Evolutionary conservation across 202 grass and related monocot genomes (phyloP), one percentile per base, ranked within the genome.

Genomic region (Bolboschoenoplectus hybrid): DNA sequence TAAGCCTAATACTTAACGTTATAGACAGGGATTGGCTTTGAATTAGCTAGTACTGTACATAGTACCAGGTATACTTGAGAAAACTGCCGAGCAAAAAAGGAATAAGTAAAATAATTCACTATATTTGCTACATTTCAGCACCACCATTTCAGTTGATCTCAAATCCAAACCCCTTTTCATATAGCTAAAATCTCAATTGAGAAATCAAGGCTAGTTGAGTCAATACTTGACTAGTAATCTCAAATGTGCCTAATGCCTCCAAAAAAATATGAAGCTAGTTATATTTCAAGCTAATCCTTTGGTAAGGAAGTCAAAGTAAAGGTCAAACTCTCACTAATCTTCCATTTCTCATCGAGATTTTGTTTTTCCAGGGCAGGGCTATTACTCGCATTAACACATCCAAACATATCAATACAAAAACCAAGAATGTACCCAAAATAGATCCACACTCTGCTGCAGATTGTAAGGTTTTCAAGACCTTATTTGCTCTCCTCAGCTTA

Each of bases 91-190:
- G 11, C 34, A 20, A 53, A 76, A 76, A 35, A 4, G 5, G 71
- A 52, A 13, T 26, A 75, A 51, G 11, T 49, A 55, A 53, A 76
- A 20, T 47, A 7, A 53, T 38, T 36, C 5, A 35, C 5, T 32
- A 36, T 53, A 55, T 55, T 56, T 56, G 26, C 74, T 38, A 36
- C 5, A 55, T 36, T 77, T 77, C 12, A 38, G 12, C 12, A 56
- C 14, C 75, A 79, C 52, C 52, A 79, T 34, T 79, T 79, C 2
- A n/a, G 7, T 41, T 58, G 52, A 79, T 79, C 51, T 79, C 75
- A 36, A 43, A 58, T 58, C 16, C 75, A 58, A n/a, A 79, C 16
- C 34, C 14, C 35, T 58, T 43, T n/a, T 41, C 20, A 50, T 41
- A 57, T n/a, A 76, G 34, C 52, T 9, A 58, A 77, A 77, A 77